A percentile compares a stretch with the other conserved stretches of the same genome.
phyloP scores from a whole-genome alignment of 345 rosid genomes.

The Pugionium cornutum region DNA sequence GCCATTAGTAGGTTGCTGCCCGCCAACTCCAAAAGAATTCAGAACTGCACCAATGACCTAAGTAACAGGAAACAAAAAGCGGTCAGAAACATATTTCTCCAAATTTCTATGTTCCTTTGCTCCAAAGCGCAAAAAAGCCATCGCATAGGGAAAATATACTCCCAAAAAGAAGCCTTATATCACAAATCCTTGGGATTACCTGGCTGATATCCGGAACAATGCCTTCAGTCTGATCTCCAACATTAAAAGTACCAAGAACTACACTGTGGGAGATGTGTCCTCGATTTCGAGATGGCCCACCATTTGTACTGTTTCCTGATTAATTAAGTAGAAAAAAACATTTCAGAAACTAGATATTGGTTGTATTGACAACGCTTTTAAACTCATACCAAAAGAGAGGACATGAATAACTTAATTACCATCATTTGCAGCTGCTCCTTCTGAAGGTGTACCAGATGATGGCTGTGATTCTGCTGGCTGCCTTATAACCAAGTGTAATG shows the following conservation, averaged over 20 bases:
- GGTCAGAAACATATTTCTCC: conserved; percentile 9
- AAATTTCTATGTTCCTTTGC: neutral
- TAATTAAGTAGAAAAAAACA: conserved; percentile 21
- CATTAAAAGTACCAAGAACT: conserved; percentile 78
- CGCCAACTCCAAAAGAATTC: conserved; percentile 76
- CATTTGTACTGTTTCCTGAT: conserved; percentile 58
- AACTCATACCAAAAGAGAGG: conserved; percentile 4
- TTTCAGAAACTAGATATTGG: neutral
- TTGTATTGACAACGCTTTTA: conserved; percentile 11
- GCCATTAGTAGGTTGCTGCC: conserved; percentile 55
- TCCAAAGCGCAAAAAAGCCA: conserved; percentile 27
- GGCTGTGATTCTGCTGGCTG: conserved; percentile 63
- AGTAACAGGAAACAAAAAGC: conserved; percentile 4
- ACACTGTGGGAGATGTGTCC: conserved; percentile 84
- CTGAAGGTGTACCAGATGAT: conserved; percentile 54
- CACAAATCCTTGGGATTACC: conserved; percentile 45
- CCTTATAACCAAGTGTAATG: conserved; percentile 87
- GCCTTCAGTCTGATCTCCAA: conserved; percentile 82
- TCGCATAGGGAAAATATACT: neutral
- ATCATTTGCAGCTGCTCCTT: conserved; percentile 51
- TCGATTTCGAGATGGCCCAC: conserved; percentile 59
- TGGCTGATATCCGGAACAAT: conserved; percentile 59
- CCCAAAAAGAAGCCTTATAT: conserved; percentile 9
- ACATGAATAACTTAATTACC: conserved; percentile 48
- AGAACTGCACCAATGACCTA: conserved; percentile 90